Percentiles rank a stretch among this genome's conserved stretches.
Conservation (phyloP, 2,329 filamentous ascomycete genomes). For the Colletotrichum camelliae region DNA sequence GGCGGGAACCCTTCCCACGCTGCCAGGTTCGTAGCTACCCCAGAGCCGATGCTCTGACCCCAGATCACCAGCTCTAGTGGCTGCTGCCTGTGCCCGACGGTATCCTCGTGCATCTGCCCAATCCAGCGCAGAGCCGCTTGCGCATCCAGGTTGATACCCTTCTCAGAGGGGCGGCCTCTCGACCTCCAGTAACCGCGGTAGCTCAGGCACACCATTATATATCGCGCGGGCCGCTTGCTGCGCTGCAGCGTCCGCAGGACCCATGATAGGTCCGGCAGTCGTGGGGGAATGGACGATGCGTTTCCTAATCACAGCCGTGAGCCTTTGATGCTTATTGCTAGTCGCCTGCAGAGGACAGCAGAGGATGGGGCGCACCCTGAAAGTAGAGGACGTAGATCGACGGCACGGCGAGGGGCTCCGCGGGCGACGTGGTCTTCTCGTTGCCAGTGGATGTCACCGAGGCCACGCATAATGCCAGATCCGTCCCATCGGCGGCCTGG, state of each 20-base stretch:
- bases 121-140: conserved; percentile 70
- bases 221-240: conserved; percentile 35
- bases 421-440: conserved; percentile 10
- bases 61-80: conserved; percentile 63
- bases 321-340: not conserved
- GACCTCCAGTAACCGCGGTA: conserved; percentile 83
- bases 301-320: conserved; percentile 50
- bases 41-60: conserved; percentile 80
- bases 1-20: conserved; percentile 35
- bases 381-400: conserved; percentile 62
- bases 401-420: conserved; percentile 17
- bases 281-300: conserved; percentile 62
- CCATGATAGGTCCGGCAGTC: conserved; percentile 61
- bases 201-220: conserved; percentile 60
- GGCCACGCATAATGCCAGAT: conserved; percentile 65
- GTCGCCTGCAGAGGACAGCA: conserved; percentile 5
- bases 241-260: conserved; percentile 51
- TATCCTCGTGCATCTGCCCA: conserved; percentile 41
- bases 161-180: conserved; percentile 71
- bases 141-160: conserved; percentile 72
- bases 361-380: conserved; percentile 47
- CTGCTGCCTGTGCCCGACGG: not conserved
- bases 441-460: conserved; percentile 35
- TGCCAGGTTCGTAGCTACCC: conserved; percentile 69
- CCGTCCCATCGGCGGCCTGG: conserved; percentile 67